Evolutionary conservation across 345 rosid species (phyloP).

Genomic region (Brassica napus): DNA sequence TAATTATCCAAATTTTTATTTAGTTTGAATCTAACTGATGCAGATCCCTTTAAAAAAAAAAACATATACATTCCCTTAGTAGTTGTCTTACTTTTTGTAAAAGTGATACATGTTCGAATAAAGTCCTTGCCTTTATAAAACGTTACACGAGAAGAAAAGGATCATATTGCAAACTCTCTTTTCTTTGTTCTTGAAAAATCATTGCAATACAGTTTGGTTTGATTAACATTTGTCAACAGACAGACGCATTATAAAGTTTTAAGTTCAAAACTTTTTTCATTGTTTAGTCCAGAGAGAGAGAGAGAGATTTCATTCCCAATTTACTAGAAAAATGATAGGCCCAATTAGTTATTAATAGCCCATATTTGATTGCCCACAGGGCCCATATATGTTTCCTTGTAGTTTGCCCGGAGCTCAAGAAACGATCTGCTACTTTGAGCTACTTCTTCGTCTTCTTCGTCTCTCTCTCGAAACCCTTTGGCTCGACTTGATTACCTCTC

Average conservation of each 20-base stretch:
- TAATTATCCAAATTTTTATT: neutral
- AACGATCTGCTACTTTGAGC: slow-evolving; percentile 19
- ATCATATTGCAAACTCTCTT: neutral
- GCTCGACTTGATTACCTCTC: slow-evolving; percentile 31
- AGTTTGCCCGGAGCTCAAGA: slow-evolving; percentile 46
- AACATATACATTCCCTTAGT: neutral
- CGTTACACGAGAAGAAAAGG: slow-evolving; percentile 27
- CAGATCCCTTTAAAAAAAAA: neutral
- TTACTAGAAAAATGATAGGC: neutral
- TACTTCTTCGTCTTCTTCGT: slow-evolving; percentile 6
- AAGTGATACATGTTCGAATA: slow-evolving; percentile 12
- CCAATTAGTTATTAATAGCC: neutral
- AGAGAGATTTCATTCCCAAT: neutral
- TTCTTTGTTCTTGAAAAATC: neutral
- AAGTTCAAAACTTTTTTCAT: neutral
- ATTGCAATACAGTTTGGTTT: neutral
- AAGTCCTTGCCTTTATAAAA: slow-evolving; percentile 24
- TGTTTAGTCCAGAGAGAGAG: neutral
- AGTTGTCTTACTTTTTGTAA: neutral
- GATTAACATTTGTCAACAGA: neutral
- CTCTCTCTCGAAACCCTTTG: neutral
- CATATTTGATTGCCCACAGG: neutral
- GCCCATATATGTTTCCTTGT: slow-evolving; percentile 17
- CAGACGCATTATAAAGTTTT: neutral
- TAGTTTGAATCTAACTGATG: neutral